Base-by-base conservation (phyloP, 1,284 basidiomycete species). In the Leccinum angustisporum region DNA sequence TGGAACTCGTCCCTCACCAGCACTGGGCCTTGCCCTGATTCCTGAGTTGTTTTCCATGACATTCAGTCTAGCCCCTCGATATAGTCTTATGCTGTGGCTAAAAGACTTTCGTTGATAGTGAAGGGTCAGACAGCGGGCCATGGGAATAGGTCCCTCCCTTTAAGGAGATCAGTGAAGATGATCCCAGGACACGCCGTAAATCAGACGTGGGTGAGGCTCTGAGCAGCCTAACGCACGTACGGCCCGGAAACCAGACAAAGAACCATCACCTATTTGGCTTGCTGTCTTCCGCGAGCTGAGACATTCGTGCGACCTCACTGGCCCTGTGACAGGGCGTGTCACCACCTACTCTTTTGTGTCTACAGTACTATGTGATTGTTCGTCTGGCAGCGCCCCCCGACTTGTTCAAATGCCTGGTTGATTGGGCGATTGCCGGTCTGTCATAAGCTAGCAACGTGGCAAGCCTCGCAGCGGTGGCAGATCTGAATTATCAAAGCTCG, bases 1-100 rank as follows among this genome's bases (percentile, higher is more conserved):
- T 43, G 38, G 53, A 51, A 33, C 34, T 5, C n/a, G 33, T 56
- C 54, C 43, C 51, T 61, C 36, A 36, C 36, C 14, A 36, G 14
- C 21, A 30, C 56, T 18, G 14, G 54, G 18, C 5, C 51, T 46
- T 54, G 33, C 70, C 70, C 69, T 70, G 60, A 48, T 50, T 43
- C 70, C 64, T 68, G 60, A 58, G 59, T 33, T 69, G 59, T 25
- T 62, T 30, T 27, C 27, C 6, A 5, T 27, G 27, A 27, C 27
- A 27, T 27, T 27, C 27, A 27, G 27, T 27, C 27, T 27, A 27
- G 27, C 27, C 6, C 27, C 27, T 27, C 6, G 27, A 27, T 27
- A 6, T 1, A 27, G 27, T 27, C 27, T 27, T 27, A 27, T 27
- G 27, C 27, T 27, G 27, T 27, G 27, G 27, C 27, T 27, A 27